Evolutionary conservation across 2,329 filamentous ascomycete genomes (phyloP), one percentile per base, ranked within the genome.

Genomic region (Diaporthe destruens): DNA sequence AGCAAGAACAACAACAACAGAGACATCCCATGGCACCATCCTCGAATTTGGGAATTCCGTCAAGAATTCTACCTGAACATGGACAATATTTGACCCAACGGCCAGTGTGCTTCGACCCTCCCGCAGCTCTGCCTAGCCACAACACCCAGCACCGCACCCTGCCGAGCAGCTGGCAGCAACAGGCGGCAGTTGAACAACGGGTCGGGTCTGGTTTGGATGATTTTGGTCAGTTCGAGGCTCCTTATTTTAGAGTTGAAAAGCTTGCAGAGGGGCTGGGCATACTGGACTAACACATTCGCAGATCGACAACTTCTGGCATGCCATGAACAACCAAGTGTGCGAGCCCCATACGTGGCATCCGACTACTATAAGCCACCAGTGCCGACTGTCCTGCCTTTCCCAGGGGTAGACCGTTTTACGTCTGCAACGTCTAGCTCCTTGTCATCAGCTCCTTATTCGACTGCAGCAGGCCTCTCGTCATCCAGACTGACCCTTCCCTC

Each of bases 291-390:
- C 23, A 53, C 11, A 23, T 18, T n/a, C n/a, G 5, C n/a, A 70
- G 68, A 70, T 54, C 55, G 68, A 42, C 55, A 70, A 32, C 55
- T 70, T 32, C 68, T 54, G 12, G 47, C n/a, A 42, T 18, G 23
- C 23, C 23, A 29, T 18, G 55, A 44, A 20, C 68, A 34, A 2
- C 11, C 36, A 66, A 34, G 39, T 25, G 36, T 34, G 12, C 55
- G 55, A 61, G 44, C 8, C 23, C 18, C 68, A 6, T 59, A 44
- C 14, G 5, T 42, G 25, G 6, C 34, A 20, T 44, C 68, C 18
- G 12, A 18, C 32, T 42, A 51, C 29, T 23, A 36, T 53, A 42
- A n/a, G 20, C 20, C 55, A 25, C 47, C 55, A 2, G n/a, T 32
- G 18, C 18, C 68, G 18, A 25, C 44, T 9, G 54, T 14, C 5